Evolutionary conservation across 75 land plant species (phyloP).

Genomic region (Chamaecyparis obtusa): DNA sequence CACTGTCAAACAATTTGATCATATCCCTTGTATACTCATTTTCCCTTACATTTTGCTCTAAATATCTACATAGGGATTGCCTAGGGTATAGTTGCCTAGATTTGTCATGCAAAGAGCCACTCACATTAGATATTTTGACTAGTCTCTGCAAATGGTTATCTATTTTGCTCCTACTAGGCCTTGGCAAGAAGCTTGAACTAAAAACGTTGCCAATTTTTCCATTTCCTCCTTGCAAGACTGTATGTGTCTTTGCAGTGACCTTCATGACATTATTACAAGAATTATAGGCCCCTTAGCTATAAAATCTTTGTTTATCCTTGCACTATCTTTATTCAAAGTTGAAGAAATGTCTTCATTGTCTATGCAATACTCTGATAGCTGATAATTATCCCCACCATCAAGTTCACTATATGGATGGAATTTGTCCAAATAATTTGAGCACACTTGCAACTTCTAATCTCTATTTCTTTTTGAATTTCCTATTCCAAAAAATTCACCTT

Average conservation of each 20-base stretch:
- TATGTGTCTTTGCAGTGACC: no score
- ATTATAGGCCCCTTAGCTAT: slow-evolving; percentile 55
- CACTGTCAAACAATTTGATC: no score
- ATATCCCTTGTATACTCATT: neutral
- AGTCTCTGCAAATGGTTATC: neutral
- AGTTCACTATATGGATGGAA: neutral
- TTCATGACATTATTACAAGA: no score
- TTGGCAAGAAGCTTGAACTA: neutral
- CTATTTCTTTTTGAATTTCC: neutral
- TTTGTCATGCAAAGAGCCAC: neutral
- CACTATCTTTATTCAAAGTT: neutral
- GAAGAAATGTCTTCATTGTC: slow-evolving; percentile 4
- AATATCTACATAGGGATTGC: neutral
- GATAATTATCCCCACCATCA: neutral
- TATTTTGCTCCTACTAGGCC: neutral
- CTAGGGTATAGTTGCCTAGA: neutral
- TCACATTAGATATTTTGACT: neutral
- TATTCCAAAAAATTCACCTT: neutral
- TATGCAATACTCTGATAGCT: neutral
- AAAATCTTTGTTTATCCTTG: slow-evolving; percentile 39
- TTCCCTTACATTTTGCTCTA: neutral
- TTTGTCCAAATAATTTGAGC: neutral
- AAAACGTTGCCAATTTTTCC: neutral
- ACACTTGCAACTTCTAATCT: neutral
- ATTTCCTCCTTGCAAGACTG: neutral